Evolutionary conservation across 2,329 filamentous ascomycete genomes (phyloP).

Genomic region (Didymella exigua): DNA sequence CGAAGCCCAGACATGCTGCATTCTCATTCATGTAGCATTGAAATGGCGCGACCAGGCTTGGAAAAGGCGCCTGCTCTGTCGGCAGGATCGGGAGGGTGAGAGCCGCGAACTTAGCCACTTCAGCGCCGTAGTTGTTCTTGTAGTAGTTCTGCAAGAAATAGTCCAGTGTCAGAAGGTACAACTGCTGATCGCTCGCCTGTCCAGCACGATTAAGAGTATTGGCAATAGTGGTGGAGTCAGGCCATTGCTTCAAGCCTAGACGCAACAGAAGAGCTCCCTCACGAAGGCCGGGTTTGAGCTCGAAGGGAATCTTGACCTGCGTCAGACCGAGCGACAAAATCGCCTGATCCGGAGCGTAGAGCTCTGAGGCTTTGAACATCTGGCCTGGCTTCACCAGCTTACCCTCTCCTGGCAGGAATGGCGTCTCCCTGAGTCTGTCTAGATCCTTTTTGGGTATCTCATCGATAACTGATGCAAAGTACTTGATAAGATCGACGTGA

Average conservation of each 20-base stretch:
- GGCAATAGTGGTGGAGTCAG: conserved; percentile 75
- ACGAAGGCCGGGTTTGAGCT: conserved; percentile 59
- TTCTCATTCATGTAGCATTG: conserved; percentile 83
- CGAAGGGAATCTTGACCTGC: conserved; percentile 74
- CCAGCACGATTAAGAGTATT: conserved; percentile 72
- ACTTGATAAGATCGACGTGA: conserved; percentile 92
- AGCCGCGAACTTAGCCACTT: conserved; percentile 62
- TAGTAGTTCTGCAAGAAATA: conserved; percentile 86
- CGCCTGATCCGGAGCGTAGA: conserved; percentile 45
- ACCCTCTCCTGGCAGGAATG: conserved; percentile 75
- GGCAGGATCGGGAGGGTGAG: conserved; percentile 64
- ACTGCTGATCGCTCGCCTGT: conserved; percentile 55
- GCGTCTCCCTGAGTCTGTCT: conserved; percentile 74
- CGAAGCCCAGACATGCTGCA: conserved; percentile 78
- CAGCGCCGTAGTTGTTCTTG: conserved; percentile 70
- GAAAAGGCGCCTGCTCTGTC: conserved; percentile 66
- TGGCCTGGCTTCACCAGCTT: conserved; percentile 33
- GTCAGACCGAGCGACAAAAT: conserved; percentile 39
- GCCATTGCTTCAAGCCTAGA: conserved; percentile 75
- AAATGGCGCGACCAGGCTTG: conserved; percentile 70
- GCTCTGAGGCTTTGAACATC: conserved; percentile 44
- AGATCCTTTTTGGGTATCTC: conserved; percentile 88
- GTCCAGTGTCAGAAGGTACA: conserved; percentile 73
- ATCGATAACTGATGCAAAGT: conserved; percentile 84
- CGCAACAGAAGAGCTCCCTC: conserved; percentile 76